Conservation (phyloP, 2,329 filamentous ascomycete genomes). For the Metarhizium guizhouense region DNA sequence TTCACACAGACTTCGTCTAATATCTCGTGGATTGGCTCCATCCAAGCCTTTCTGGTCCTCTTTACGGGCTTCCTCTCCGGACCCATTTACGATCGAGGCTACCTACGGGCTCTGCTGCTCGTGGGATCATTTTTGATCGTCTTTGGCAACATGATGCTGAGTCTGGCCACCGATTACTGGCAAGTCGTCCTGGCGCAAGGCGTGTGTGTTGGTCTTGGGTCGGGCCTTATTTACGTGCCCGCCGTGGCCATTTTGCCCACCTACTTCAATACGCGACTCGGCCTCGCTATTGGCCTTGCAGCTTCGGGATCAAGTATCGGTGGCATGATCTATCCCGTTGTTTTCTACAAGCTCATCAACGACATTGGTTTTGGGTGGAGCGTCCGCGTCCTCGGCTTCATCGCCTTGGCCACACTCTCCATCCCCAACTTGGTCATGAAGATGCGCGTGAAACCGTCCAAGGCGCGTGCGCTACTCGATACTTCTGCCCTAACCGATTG, state of each 20-base stretch:
- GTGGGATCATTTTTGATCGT: constrained; percentile 26
- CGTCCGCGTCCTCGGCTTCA: constrained; percentile 18
- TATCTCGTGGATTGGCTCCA: constrained; percentile 37
- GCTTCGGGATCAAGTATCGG: constrained; percentile 22
- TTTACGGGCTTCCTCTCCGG: constrained; percentile 30
- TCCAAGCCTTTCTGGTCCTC: constrained; percentile 32
- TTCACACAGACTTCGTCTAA: constrained; percentile 21
- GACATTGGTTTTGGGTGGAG: constrained; percentile 20
- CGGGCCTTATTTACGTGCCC: constrained; percentile 22
- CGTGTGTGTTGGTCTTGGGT: constrained; percentile 27
- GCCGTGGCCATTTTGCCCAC: constrained; percentile 21
- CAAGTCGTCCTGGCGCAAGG: constrained; percentile 31
- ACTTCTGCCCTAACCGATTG: neutral
- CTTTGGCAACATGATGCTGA: constrained; percentile 35
- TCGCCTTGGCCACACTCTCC: constrained; percentile 21
- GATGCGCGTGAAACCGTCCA: constrained; percentile 24
- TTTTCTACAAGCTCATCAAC: constrained; percentile 13
- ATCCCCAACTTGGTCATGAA: constrained; percentile 30
- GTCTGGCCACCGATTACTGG: constrained; percentile 33
- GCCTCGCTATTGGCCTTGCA: constrained; percentile 23
- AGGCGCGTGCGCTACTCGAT: constrained; percentile 5
- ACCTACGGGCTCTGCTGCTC: constrained; percentile 27
- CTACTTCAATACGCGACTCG: constrained; percentile 21
- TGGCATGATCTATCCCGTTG: constrained; percentile 23
- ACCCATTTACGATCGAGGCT: constrained; percentile 33